Evolutionary conservation across 2,329 filamentous ascomycete genomes (phyloP), one percentile per base, ranked within the genome.

Genomic region (Phaeomoniella chlamydospora): DNA sequence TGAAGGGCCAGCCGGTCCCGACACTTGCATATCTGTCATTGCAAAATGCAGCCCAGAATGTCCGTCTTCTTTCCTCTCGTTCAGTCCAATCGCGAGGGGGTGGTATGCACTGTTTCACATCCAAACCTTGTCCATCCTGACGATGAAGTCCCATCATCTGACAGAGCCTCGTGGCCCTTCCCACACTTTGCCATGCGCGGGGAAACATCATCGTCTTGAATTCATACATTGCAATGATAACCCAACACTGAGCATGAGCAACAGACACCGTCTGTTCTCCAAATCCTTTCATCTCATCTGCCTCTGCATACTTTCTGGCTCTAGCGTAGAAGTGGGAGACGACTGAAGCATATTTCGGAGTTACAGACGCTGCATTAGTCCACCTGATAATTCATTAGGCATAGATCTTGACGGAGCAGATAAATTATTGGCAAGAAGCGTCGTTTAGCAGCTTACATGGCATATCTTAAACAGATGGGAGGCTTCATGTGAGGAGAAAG

Each of bases 161-260:
- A 35, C 74, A 74, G 37, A 96, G 59, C 35, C 88, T 73, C n/a
- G 80, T 74, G 3, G 80, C 80, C 41, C 82, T 70, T 15, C 88
- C 90, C 2, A 83, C 80, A 46, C 83, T 94, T 62, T 94, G 75
- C 90, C 90, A 96, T 1, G 90, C 90, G 45, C 90, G 69, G 1
- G 90, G 88, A 48, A 96, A 96, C 55, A 86, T 92, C 83, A 96
- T 94, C 70, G 83, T 81, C 60, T 88, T 94, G 65, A 94, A 96
- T 56, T 98, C 90, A 49, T 93, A 94, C 1, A 72, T 76, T 4
- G 77, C 74, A 33, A 92, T 67, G 14, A 96, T 63, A 16, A 77
- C 66, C 69, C 92, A 92, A 1, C 83, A 75, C 55, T 98, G 90
- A 35, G 80, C 82, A 55, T 94, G 84, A 12, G 80, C 78, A 18